Base-by-base conservation (phyloP, 129 eudicot genomes). In the Silybum marianum region DNA sequence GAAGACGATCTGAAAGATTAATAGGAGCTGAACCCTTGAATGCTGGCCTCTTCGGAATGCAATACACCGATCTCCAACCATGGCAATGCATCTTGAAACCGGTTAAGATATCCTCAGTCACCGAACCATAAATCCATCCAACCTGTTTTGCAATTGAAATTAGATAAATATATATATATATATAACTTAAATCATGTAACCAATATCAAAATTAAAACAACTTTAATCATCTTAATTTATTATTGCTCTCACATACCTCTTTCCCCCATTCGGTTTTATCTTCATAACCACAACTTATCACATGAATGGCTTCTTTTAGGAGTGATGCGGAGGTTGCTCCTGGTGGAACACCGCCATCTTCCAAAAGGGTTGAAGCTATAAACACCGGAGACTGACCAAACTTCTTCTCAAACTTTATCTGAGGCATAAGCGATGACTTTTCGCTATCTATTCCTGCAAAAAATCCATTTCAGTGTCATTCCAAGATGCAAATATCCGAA, bases 231-330 rank as follows among this genome's bases (percentile, higher is more conserved):
- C 22, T 72, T 36, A n/a, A 24, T 0, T 54, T 36, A 16, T 60
- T 72, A 10, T 38, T 72, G 16, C 72, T 58, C 22, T 9, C 70
- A 74, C 44, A 65, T 86, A 93, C 98, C 98, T 93, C 98, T 89
- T 93, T 93, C 23, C 98, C 98, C 98, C 98, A 93, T 66, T 93
- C 98, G 14, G 97, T 88, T 87, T 93, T 93, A 78, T 93, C 98
- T 86, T 93, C 98, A 82, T 93, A 93, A 72, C 98, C 98, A 28
- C 98, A 93, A 76, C 98, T 93, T 25, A 93, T 93, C 21, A 91
- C 98, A 85, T 93, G 98, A 71, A 93, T 93, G 83, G 98, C 98
- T 90, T 93, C 98, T 88, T 93, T 93, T 84, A 93, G 82, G 69
- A 91, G 94, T 18, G 98, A 89, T 14, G 98, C 94, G 6, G 93